Evolutionary conservation across 805 yeast genomes (phyloP).

Genomic region (Saccharomycopsis oosterbeekiorum): DNA sequence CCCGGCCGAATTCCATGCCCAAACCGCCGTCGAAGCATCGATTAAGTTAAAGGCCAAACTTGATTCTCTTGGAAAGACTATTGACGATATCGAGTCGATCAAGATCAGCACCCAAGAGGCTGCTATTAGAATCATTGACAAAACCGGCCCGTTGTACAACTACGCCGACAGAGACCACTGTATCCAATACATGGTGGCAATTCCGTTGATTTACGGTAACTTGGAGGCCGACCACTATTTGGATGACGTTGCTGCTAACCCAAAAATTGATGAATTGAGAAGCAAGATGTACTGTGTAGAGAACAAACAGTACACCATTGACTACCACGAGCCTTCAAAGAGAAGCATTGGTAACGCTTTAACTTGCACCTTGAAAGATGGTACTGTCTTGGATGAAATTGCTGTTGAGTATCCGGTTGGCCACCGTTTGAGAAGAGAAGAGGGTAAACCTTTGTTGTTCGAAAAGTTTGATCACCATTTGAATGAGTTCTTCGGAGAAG

Average conservation of each 20-base stretch:
- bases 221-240: slow-evolving; percentile 49
- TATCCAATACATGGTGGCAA: slow-evolving; percentile 53
- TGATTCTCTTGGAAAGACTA: slow-evolving; percentile 31
- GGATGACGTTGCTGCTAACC: slow-evolving; percentile 40
- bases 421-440: slow-evolving; percentile 47
- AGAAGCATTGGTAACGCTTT: slow-evolving; percentile 50
- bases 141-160: slow-evolving; percentile 49
- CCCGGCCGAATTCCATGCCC: slow-evolving; percentile 61
- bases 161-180: slow-evolving; percentile 60
- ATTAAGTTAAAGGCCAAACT: slow-evolving; percentile 33
- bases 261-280: slow-evolving; percentile 43
- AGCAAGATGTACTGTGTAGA: slow-evolving; percentile 45
- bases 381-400: slow-evolving; percentile 42
- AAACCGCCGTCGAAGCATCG: slow-evolving; percentile 55
- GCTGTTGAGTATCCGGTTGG: slow-evolving; percentile 50
- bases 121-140: slow-evolving; percentile 50
- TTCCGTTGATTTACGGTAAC: slow-evolving; percentile 45
- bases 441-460: slow-evolving; percentile 46
- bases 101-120: slow-evolving; percentile 52
- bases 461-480: slow-evolving; percentile 44
- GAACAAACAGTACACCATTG: slow-evolving; percentile 37
- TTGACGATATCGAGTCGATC: slow-evolving; percentile 39
- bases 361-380: slow-evolving; percentile 41
- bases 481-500: slow-evolving; percentile 32
- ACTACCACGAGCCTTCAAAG: slow-evolving; percentile 47